Evolutionary conservation across 768 basidiomycete species (phyloP).

Genomic region (Mrakia gelida): DNA sequence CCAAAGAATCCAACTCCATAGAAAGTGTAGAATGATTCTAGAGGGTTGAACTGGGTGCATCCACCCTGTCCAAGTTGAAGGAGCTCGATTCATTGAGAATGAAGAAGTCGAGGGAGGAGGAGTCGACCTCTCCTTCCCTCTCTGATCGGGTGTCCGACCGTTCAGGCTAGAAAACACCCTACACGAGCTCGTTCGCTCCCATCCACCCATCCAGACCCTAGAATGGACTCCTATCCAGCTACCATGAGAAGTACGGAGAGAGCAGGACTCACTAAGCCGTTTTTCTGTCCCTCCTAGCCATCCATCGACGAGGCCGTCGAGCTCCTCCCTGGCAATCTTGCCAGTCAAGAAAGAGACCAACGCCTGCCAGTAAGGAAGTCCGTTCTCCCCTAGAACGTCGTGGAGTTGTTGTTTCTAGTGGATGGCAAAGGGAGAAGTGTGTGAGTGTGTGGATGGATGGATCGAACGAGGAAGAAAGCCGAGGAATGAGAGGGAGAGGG

Average conservation of each 20-base stretch:
- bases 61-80: no score
- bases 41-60: no score
- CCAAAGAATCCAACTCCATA: no score
- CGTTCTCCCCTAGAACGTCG: slow-evolving; percentile 26
- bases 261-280: slow-evolving; percentile 22
- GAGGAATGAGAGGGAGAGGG: not conserved
- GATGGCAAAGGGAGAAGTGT: no score
- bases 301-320: slow-evolving; percentile 24
- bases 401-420: slow-evolving; percentile 32
- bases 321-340: slow-evolving; percentile 29
- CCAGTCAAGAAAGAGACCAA: slow-evolving; percentile 26
- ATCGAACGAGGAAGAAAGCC: not conserved
- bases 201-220: slow-evolving; percentile 16
- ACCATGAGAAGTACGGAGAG: not conserved
- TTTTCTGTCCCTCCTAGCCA: slow-evolving; percentile 11
- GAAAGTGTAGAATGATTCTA: no score
- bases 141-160: not conserved
- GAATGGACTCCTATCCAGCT: not conserved
- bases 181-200: not conserved
- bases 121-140: no score
- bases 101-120: no score
- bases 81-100: no score
- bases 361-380: slow-evolving; percentile 31
- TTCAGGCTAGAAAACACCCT: not conserved
- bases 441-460: not conserved